A percentile compares a stretch with the other conserved stretches of the same genome.
These are phyloP conservation scores for Xylariaceae sp. DNA, from an alignment of 2,329 filamentous ascomycete species.

Conservation along the genomic window DNA sequence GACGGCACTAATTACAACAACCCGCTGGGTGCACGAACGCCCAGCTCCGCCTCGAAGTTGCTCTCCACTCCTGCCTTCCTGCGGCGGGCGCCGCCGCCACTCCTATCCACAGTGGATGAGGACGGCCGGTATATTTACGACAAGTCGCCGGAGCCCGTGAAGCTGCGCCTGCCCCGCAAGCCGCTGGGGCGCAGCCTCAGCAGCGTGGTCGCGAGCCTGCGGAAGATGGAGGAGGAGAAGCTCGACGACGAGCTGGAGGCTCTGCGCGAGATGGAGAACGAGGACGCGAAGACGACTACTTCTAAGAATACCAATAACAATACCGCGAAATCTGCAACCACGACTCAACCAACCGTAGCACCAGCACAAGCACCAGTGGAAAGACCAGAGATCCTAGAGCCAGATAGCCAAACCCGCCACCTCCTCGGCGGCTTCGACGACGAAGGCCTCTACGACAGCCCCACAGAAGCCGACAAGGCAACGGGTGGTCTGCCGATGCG, in stretches of 20 bases:
- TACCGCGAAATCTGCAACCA: slow-evolving; percentile 16
- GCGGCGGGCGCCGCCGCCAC: slow-evolving; percentile 45
- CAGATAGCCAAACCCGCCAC: slow-evolving; percentile 39
- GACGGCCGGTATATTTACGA: slow-evolving; percentile 48
- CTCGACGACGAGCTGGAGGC: slow-evolving; percentile 71
- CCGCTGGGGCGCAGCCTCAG: slow-evolving; percentile 66
- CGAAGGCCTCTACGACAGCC: slow-evolving; percentile 52
- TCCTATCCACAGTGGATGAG: slow-evolving; percentile 55
- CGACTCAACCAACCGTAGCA: no score
- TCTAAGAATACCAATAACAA: no score
- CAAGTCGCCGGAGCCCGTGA: slow-evolving; percentile 42
- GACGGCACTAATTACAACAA: slow-evolving; percentile 34
- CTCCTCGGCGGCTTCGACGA: slow-evolving; percentile 60
- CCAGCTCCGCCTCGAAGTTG: slow-evolving; percentile 48
- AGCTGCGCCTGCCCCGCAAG: slow-evolving; percentile 54
- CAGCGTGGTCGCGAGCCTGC: slow-evolving; percentile 65
- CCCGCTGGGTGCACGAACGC: slow-evolving; percentile 36
- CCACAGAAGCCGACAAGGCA: slow-evolving; percentile 44
- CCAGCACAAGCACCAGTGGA: no score
- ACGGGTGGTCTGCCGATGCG: slow-evolving; percentile 55
- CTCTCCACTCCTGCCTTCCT: slow-evolving; percentile 69
- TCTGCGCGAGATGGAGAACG: slow-evolving; percentile 63
- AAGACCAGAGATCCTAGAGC: slow-evolving; percentile 31
- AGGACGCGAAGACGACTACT: slow-evolving; percentile 20
- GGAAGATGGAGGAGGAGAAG: slow-evolving; percentile 63